These are phyloP conservation scores for Oryza meridionalis DNA, from an alignment of 176 grass and related monocot genomes.

Conservation along the genomic window DNA sequence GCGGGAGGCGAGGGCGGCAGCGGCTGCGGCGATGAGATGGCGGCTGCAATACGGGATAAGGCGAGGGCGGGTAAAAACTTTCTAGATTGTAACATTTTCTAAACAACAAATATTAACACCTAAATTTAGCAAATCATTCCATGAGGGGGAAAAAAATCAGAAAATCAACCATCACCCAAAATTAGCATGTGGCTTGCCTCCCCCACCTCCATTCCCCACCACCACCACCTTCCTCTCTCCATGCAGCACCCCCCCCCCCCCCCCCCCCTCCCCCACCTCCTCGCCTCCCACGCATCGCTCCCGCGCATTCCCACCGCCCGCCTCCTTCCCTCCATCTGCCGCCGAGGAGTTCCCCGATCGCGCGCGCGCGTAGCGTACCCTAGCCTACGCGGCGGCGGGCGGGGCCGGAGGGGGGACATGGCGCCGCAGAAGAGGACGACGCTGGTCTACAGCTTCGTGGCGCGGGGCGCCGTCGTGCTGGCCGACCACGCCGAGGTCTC, in stretches of 20 bases:
- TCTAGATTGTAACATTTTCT: not conserved
- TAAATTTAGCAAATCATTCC: not conserved
- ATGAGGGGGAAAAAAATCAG: not conserved
- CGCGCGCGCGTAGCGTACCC: not conserved
- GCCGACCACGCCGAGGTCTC: conserved; percentile 70
- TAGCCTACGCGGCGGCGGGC: conserved; percentile 7
- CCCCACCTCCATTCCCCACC: conserved; percentile 3
- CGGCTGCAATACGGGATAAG: no score
- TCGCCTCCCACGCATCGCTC: not conserved
- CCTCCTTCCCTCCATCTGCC: not conserved
- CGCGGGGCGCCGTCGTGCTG: conserved; percentile 57
- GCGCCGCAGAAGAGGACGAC: conserved; percentile 43
- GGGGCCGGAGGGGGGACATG: conserved; percentile 35
- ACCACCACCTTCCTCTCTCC: not conserved
- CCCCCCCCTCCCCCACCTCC: conserved; percentile 13
- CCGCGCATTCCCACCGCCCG: not conserved
- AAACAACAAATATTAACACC: not conserved
- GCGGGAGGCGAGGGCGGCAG: no score
- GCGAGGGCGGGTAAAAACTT: no score
- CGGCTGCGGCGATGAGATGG: no score
- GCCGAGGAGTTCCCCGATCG: not conserved
- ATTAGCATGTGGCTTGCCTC: not conserved
- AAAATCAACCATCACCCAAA: not conserved
- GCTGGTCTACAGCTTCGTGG: conserved; percentile 76
- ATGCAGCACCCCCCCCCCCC: conserved; percentile 1